Evolutionary conservation across 2,329 filamentous ascomycete species (phyloP).

Genomic region (Ceratocystis eucalypticola): DNA sequence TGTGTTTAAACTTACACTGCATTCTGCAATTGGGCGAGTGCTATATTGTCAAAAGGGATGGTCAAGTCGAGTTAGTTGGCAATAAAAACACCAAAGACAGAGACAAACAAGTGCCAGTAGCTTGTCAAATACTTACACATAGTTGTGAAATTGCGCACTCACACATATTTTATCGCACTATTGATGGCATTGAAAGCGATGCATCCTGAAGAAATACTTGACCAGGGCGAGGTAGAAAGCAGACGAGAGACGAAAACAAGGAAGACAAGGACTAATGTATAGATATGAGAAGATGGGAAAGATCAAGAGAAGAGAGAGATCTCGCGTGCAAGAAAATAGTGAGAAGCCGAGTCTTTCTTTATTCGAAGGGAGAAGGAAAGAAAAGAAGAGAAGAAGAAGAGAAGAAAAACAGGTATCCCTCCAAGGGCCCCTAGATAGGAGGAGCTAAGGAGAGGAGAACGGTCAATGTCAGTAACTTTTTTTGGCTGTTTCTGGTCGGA

Average conservation of each 20-base stretch:
- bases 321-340: too few relatives aligned
- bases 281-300: neutral
- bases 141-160: neutral
- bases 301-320: neutral
- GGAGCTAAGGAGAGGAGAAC: constrained; percentile 5
- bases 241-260: constrained; percentile 13
- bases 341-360: too few relatives aligned
- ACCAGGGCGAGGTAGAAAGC: constrained; percentile 1
- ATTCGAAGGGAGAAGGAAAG: neutral
- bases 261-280: constrained; percentile 8
- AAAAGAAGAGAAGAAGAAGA: neutral
- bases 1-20: constrained; percentile 31
- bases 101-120: constrained; percentile 5
- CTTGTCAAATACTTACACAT: neutral
- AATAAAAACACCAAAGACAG: neutral
- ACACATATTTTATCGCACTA: constrained; percentile 17
- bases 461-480: constrained; percentile 15
- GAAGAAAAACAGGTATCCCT: neutral
- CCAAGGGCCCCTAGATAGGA: neutral
- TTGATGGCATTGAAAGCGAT: constrained; percentile 11
- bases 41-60: constrained; percentile 23
- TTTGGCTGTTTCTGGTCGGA: constrained; percentile 15
- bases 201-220: constrained; percentile 7
- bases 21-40: constrained; percentile 38
- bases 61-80: neutral